Evolutionary conservation across 257 asterid species (phyloP).

Genomic region (Solanum pinnatisectum): DNA sequence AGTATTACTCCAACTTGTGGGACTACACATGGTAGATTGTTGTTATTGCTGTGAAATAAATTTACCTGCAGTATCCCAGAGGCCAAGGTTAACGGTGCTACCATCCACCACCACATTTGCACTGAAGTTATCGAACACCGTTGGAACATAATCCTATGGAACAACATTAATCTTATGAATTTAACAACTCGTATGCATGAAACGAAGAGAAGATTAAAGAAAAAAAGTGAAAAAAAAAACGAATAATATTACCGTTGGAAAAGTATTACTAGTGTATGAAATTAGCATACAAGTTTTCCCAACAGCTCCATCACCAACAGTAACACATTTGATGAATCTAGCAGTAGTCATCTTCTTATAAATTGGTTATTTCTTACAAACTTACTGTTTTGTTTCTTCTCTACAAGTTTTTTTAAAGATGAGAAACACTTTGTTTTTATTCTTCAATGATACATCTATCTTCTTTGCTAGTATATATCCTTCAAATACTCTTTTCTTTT

Average conservation of each 20-base stretch:
- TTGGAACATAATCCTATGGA: constrained; percentile 73
- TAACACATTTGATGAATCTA: constrained; percentile 72
- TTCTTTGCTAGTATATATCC: background rate
- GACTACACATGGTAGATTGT: background rate
- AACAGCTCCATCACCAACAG: constrained; percentile 83
- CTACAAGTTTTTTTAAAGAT: background rate
- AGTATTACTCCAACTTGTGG: background rate
- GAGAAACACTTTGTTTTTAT: background rate
- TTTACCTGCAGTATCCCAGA: constrained; percentile 90
- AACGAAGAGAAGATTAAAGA: background rate
- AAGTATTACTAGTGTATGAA: constrained; percentile 77
- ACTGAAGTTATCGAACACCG: constrained; percentile 82
- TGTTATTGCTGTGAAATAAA: background rate
- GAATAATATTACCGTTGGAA: constrained; percentile 42
- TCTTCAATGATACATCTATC: background rate
- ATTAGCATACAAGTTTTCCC: constrained; percentile 89
- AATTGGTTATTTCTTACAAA: background rate
- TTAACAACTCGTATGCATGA: background rate
- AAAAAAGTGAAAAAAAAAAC: background rate
- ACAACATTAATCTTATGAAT: background rate
- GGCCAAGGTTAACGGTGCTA: constrained; percentile 74
- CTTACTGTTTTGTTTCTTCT: background rate
- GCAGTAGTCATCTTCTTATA: constrained; percentile 43
- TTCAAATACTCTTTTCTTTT: background rate
- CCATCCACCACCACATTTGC: constrained; percentile 91